Evolutionary conservation across 495 filamentous ascomycete species (phyloP), one percentile per base, ranked within the genome.

Genomic region (Glutinoglossum americanum): DNA sequence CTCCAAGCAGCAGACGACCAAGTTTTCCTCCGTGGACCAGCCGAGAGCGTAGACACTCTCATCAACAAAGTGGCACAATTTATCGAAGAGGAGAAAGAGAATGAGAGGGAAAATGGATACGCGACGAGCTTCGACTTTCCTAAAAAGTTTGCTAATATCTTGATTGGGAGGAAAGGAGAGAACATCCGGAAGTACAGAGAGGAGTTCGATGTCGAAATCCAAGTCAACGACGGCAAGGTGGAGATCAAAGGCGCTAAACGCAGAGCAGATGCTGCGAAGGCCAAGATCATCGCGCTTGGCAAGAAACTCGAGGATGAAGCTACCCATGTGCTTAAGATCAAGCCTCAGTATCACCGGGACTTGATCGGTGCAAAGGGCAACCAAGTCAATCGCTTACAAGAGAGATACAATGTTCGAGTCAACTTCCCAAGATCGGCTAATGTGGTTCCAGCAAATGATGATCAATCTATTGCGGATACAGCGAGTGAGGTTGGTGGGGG

Each of bases 191-290:
- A 93, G 65, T 74, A 95, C n/a, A 84, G 89, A 19, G 92, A 97
- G 33, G 87, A 92, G 66, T 94, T 93, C 62, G 93, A 97, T 66
- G 93, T 99, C 33, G 92, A 97, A 48, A 96, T 99, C 62, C 85
- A 93, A 65, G 80, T 97, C 35, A 74, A 80, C 59, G 79, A 82
- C 51, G 81, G 81, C 62, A 82, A 80, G 69, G 79, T 83, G 33
- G 79, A 82, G 60, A 73, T 84, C 63, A 83, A 83, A 67, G 81
- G 81, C n/a, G 81, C 81, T 13, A 76, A 80, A 68, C 79, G 78
- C 25, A 85, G 94, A 72, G 87, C 88, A 8, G 87, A 94, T 65
- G 83, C 80, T 27, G 84, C 85, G 60, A 89, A 81, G 66, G 63
- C 78, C 27, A 80, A 89, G 60, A 93, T 96, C 64, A 68, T 80